Base-by-base conservation (phyloP, 1,139 yeast genomes). In the Yamadazyma diospyri region DNA sequence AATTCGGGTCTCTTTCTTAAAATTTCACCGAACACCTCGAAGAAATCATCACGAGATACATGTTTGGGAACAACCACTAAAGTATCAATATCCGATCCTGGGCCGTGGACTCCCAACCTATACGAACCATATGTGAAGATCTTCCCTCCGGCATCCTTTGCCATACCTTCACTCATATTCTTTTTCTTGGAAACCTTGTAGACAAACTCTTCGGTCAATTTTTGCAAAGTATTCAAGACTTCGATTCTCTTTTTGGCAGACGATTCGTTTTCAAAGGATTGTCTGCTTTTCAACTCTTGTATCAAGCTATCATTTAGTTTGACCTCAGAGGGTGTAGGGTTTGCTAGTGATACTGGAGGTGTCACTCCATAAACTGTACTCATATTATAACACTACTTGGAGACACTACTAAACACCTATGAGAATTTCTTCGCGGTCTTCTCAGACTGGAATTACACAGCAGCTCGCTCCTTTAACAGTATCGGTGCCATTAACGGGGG, bases 111-210 rank as follows among this genome's bases (percentile, higher is more conserved):
- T 2, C 98, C 98, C 28, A 92, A 63, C 41, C 96, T 69, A 51
- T 89, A 92, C 0, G 97, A 89, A 0, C 99, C 99, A 59, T 76
- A 92, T 0, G 97, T 88, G 55, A 89, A 92, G 10, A 94, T 76
- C 57, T 94, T 94, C 12, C 98, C 98, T 24, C 98, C 98, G 0
- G 97, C 95, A 57, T 92, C 98, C 40, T 65, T 74, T 0, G 98
- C 96, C 96, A 92, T 88, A 4, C 97, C 96, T 40, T 92, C 97
- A 20, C 92, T 78, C 97, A 92, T 88, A 52, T 92, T 88, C 52
- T 83, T 86, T 39, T 70, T 76, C 42, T 74, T 69, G 2, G 95
- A 83, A 7, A 88, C 97, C 7, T 63, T 73, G 48, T 77, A 83
- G 1, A 92, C 98, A 59, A 92, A 89, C 42, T 83, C 86, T 47